These are phyloP conservation scores for Drechslera avenae DNA, from an alignment of 2,329 filamentous ascomycete genomes.

Conservation along the genomic window DNA sequence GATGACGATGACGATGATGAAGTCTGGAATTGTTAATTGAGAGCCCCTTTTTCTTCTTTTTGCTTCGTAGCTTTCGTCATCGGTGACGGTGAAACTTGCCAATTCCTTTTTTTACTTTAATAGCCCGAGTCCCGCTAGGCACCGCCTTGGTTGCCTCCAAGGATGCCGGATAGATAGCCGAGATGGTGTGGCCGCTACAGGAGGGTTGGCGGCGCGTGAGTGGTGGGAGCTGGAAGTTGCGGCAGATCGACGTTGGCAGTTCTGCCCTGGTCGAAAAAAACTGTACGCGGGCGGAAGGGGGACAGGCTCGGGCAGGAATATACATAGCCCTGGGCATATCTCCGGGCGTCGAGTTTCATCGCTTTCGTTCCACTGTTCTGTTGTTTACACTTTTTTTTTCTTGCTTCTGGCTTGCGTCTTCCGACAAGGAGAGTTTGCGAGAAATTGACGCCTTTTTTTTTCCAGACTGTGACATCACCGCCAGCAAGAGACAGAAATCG, in stretches of 20 bases:
- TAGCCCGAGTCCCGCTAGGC: slow-evolving; percentile 3
- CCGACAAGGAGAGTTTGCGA: too few species aligned
- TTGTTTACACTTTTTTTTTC: neutral
- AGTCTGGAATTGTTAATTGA: too few species aligned
- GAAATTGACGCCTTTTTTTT: neutral
- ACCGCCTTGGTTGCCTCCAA: neutral
- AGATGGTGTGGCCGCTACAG: slow-evolving; percentile 19
- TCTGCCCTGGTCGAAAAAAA: slow-evolving; percentile 5
- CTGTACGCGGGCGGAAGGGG: neutral
- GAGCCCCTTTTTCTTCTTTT: too few species aligned
- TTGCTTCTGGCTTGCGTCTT: too few species aligned
- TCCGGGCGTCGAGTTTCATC: slow-evolving; percentile 4
- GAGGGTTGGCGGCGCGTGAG: slow-evolving; percentile 6
- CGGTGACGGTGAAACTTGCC: neutral
- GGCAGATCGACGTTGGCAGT: slow-evolving; percentile 15
- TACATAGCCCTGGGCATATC: slow-evolving; percentile 11
- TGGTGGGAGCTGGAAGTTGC: slow-evolving; percentile 11
- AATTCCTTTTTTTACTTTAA: neutral
- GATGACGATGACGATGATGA: too few species aligned
- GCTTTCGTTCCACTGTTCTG: neutral
- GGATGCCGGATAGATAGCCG: slow-evolving; percentile 18
- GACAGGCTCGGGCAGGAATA: slow-evolving; percentile 2
- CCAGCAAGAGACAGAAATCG: neutral
- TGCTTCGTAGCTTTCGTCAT: too few species aligned
- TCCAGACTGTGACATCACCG: slow-evolving; percentile 6